A percentile compares a stretch with the other conserved stretches of the same genome.
phyloP scores from a whole-genome alignment of 2,329 filamentous ascomycete species.

The Penicillium sp. region DNA sequence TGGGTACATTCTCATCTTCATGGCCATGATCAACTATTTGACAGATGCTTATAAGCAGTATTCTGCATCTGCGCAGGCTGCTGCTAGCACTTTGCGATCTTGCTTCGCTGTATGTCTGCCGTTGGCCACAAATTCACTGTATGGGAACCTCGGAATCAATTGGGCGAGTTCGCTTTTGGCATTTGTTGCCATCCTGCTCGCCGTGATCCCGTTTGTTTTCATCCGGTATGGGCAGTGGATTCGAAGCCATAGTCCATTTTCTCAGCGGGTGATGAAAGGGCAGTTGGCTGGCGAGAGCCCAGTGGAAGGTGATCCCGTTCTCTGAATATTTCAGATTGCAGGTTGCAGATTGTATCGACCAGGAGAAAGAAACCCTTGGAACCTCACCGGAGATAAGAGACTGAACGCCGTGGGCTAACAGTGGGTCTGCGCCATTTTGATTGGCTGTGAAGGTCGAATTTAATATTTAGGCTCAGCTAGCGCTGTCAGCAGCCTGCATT shows the following conservation, averaged over 20 bases:
- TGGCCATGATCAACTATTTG: background rate
- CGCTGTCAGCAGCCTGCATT: conserved; percentile 17
- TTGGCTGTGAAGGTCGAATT: background rate
- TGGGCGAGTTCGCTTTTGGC: conserved; percentile 6
- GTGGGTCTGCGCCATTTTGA: background rate
- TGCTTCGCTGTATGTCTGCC: conserved; percentile 5
- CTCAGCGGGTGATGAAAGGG: conserved; percentile 7
- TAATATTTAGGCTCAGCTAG: conserved; percentile 8
- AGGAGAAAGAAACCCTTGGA: background rate
- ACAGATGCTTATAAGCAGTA: conserved; percentile 5
- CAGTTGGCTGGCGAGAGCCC: conserved; percentile 7
- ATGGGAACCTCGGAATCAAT: conserved; percentile 1
- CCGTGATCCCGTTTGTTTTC: background rate
- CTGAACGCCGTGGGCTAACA: background rate
- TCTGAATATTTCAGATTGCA: background rate
- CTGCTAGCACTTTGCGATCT: conserved; percentile 1
- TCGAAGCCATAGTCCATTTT: conserved; percentile 7
- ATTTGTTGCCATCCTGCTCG: background rate
- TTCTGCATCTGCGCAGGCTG: conserved; percentile 6
- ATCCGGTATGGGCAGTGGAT: conserved; percentile 19
- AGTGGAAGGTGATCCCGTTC: background rate
- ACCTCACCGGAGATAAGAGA: background rate
- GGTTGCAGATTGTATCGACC: too few relatives aligned
- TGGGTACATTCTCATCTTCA: background rate
- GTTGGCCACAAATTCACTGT: conserved; percentile 1